phyloP scores from a whole-genome alignment of 192 early-diverging fungal species.

The Coemansia sp. region DNA sequence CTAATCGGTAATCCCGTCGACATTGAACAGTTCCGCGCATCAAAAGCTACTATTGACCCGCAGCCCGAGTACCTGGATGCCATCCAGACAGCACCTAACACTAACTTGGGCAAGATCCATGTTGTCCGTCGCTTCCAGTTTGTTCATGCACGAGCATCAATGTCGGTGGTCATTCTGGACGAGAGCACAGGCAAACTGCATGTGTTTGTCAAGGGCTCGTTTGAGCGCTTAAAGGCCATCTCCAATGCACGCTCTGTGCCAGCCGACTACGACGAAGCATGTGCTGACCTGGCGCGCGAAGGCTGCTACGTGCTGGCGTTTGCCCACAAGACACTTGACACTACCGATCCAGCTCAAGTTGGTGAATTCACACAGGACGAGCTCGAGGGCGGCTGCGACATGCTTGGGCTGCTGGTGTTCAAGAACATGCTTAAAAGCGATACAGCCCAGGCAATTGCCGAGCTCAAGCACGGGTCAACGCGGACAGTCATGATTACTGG shows the following conservation, averaged over 20 bases:
- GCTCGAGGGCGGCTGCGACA: constrained; percentile 60
- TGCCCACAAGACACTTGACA: constrained; percentile 58
- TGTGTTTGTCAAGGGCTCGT: constrained; percentile 15
- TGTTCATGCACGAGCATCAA: background rate
- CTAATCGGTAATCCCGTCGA: background rate
- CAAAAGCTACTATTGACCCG: background rate
- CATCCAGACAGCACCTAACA: too few relatives aligned
- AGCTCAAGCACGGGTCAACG: constrained; percentile 69
- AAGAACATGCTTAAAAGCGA: constrained; percentile 77
- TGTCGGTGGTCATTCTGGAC: background rate
- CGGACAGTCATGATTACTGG: constrained; percentile 84
- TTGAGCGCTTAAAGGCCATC: constrained; percentile 69
- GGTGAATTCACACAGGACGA: constrained; percentile 57
- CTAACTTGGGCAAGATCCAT: background rate
- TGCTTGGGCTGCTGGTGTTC: constrained; percentile 71
- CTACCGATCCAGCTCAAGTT: constrained; percentile 55
- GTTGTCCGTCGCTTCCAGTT: background rate
- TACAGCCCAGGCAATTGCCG: constrained; percentile 63
- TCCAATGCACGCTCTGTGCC: constrained; percentile 57
- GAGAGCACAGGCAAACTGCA: background rate
- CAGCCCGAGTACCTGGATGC: background rate
- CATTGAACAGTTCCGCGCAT: background rate
- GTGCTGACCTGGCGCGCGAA: constrained; percentile 60
- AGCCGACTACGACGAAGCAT: constrained; percentile 55
- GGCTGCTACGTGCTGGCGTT: constrained; percentile 78